Base-by-base conservation (phyloP, 208 protist genomes). In the Leptomonas pyrrhocoris region DNA sequence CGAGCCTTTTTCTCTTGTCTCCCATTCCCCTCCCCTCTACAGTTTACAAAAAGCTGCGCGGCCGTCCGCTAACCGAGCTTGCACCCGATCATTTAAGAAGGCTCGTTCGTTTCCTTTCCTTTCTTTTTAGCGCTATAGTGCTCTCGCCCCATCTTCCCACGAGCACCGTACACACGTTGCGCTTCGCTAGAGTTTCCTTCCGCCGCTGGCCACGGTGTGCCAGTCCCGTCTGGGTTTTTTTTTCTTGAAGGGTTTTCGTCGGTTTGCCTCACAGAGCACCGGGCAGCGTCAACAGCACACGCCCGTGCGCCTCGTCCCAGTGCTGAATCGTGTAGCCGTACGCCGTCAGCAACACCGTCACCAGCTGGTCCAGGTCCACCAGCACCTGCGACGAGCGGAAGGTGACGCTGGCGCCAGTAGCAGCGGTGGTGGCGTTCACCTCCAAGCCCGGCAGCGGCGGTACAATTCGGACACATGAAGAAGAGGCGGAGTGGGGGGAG, bases 251-350 rank as follows among this genome's bases (percentile, higher is more conserved):
- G 16, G n/a, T n/a, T n/a, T n/a, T n/a, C 4, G 43, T 19, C 43
- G 16, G 7, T 7, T 3, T 38, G n/a, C 6, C 25, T 63, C 7
- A 69, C 28, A 73, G 43, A 4, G 31, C 12, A 18, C 49, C 63
- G 30, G 68, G 59, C 36, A 93, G 68, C 36, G 70, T 72, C 21
- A 90, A 60, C 69, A 87, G 77, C 31, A 89, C 82, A 36, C 77
- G 79, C 1, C 88, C 85, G 21, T 84, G 79, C 11, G 62, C 34
- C 21, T 85, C 74, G 42, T 82, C 74, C 83, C 83, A 94, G 73
- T 92, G 81, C 71, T 90, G 78, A n/a, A 92, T 75, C 9, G 60
- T 68, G 64, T 89, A 92, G 27, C 84, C 84, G 63, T 92, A 91
- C 9, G 78, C 83, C 8, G 77, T 76, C 42, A 91, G 66, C 42